Evolutionary conservation across 208 protist species (phyloP).

Genomic region (Leishmania turanica): DNA sequence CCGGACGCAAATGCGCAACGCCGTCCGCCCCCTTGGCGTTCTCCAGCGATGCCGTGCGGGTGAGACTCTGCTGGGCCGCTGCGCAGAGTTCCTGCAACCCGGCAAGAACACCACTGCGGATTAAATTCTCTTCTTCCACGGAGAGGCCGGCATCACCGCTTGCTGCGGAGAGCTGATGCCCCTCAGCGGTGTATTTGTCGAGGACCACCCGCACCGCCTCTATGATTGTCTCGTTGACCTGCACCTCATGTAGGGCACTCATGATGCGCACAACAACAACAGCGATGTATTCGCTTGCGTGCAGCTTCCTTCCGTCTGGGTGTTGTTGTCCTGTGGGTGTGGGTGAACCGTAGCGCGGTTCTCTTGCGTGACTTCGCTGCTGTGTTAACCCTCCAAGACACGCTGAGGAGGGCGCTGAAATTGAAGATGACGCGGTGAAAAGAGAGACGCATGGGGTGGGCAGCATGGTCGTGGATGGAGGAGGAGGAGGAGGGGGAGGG

Average conservation of each 20-base stretch:
- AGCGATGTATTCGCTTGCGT: not conserved
- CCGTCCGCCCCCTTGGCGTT: not conserved
- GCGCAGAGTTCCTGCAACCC: conserved; percentile 7
- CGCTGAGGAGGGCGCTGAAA: not conserved
- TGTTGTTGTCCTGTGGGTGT: not conserved
- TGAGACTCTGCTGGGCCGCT: not conserved
- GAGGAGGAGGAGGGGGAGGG: too few relatives aligned
- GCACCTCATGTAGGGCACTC: not conserved
- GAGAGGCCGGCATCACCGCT: conserved; percentile 3
- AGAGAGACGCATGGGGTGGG: too few relatives aligned
- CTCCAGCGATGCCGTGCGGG: not conserved
- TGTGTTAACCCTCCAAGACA: not conserved
- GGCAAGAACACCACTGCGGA: conserved; percentile 8
- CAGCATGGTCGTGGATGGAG: too few relatives aligned
- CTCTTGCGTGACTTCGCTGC: not conserved
- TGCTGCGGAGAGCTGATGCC: not conserved
- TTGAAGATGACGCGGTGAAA: too few relatives aligned
- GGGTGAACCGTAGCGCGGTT: not conserved
- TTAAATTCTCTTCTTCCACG: conserved; percentile 7
- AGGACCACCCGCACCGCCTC: conserved; percentile 22
- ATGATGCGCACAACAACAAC: not conserved
- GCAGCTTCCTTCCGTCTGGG: not conserved
- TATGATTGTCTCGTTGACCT: conserved; percentile 26
- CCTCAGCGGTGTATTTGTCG: conserved; percentile 9
- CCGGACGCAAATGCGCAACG: not conserved